Conservation (phyloP, 164 flowering plant genomes). For the Vitis vinifera region ASM3070453v1 NC_081823.1:21204001-21204500, state of each 20-base stretch:
- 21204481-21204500: too few relatives aligned
- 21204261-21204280: constrained; percentile 16
- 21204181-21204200: constrained; percentile 14
- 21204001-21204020: too few relatives aligned
- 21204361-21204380: constrained; percentile 19
- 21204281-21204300: constrained; percentile 8
- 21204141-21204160: constrained; percentile 11
- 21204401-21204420: too few relatives aligned
- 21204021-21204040: too few relatives aligned
- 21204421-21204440: too few relatives aligned
- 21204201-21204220: constrained; percentile 19
- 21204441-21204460: too few relatives aligned
- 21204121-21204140: constrained; percentile 15
- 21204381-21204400: constrained; percentile 25
- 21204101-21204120: constrained; percentile 20
- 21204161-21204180: constrained; percentile 23
- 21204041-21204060: neutral
- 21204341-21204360: constrained; percentile 32
- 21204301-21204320: constrained; percentile 14
- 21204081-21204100: constrained; percentile 12
- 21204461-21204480: too few relatives aligned
- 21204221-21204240: constrained; percentile 20
- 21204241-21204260: constrained; percentile 24
- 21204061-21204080: neutral
- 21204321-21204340: constrained; percentile 26